Conservation (phyloP, 352 stramenopile genomes). For the Phytophthora brassicae region DNA sequence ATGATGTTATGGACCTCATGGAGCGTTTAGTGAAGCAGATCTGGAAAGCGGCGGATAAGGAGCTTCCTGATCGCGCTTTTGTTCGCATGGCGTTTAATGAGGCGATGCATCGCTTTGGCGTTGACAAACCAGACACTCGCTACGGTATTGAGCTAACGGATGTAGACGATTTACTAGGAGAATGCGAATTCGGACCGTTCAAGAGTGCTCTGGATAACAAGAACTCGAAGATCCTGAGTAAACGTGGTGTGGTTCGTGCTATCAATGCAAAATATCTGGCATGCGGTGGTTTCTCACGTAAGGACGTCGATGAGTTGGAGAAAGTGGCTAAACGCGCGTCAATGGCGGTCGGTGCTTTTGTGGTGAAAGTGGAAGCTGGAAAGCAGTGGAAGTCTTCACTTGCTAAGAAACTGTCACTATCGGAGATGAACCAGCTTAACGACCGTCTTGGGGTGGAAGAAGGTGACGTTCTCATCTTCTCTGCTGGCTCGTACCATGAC, state of each 20-base stretch:
- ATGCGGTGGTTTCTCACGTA: slow-evolving; percentile 62
- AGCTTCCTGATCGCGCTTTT: slow-evolving; percentile 47
- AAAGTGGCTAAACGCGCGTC: slow-evolving; percentile 51
- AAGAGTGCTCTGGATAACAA: slow-evolving; percentile 33
- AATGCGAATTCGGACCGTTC: slow-evolving; percentile 49
- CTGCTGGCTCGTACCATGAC: slow-evolving; percentile 53
- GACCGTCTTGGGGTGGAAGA: slow-evolving; percentile 50
- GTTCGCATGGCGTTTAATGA: slow-evolving; percentile 73
- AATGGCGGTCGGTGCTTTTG: slow-evolving; percentile 37
- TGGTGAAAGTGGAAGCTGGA: slow-evolving; percentile 60
- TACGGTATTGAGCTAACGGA: slow-evolving; percentile 74
- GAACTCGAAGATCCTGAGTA: slow-evolving; percentile 23
- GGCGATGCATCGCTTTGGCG: slow-evolving; percentile 77
- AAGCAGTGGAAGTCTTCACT: slow-evolving; percentile 78
- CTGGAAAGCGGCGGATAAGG: slow-evolving; percentile 54
- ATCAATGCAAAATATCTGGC: slow-evolving; percentile 75
- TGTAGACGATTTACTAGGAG: slow-evolving; percentile 43
- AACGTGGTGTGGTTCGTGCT: slow-evolving; percentile 49
- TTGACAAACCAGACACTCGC: slow-evolving; percentile 87
- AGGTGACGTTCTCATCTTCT: slow-evolving; percentile 73
- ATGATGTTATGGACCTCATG: slow-evolving; percentile 77
- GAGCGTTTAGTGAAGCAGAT: slow-evolving; percentile 75
- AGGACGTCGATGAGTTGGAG: slow-evolving; percentile 69
- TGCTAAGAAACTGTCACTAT: slow-evolving; percentile 53
- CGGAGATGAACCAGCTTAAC: slow-evolving; percentile 53